These are phyloP conservation scores for Senecio squalidus DNA, from an alignment of 140 eudicot species.

Conservation along the genomic window DNA sequence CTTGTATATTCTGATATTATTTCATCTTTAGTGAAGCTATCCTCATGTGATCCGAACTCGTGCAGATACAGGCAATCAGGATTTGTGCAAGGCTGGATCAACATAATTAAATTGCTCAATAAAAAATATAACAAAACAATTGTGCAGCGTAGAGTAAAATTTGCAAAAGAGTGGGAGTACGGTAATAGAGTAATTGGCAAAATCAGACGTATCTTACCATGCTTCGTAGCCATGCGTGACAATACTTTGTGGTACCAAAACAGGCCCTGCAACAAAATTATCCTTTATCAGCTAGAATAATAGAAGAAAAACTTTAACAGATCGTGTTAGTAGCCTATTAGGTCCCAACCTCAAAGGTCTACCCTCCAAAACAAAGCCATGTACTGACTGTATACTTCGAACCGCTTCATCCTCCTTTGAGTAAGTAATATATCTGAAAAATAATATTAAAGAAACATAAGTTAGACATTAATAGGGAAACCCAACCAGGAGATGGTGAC, in stretches of 20 bases:
- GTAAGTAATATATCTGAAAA: conserved; percentile 80
- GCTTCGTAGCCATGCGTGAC: conserved; percentile 97
- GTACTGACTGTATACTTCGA: conserved; percentile 91
- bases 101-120: neutral
- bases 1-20: conserved; percentile 91
- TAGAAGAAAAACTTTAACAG: neutral
- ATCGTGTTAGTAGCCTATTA: neutral
- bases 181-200: neutral
- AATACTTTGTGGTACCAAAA: conserved; percentile 97
- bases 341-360: conserved; percentile 70
- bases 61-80: conserved; percentile 98
- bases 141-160: neutral
- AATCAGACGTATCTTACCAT: conserved; percentile 45
- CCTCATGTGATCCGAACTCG: conserved; percentile 96
- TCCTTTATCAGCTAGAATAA: neutral
- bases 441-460: neutral
- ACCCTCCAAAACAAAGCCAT: conserved; percentile 88
- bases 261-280: conserved; percentile 68
- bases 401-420: conserved; percentile 94
- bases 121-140: neutral
- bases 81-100: conserved; percentile 90
- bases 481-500: conserved; percentile 2
- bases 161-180: neutral
- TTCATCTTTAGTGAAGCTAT: conserved; percentile 96
- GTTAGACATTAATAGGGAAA: neutral